Evolutionary conservation across 148 eudicot species (phyloP).

Genomic region (Fallopia convolvulus): DNA sequence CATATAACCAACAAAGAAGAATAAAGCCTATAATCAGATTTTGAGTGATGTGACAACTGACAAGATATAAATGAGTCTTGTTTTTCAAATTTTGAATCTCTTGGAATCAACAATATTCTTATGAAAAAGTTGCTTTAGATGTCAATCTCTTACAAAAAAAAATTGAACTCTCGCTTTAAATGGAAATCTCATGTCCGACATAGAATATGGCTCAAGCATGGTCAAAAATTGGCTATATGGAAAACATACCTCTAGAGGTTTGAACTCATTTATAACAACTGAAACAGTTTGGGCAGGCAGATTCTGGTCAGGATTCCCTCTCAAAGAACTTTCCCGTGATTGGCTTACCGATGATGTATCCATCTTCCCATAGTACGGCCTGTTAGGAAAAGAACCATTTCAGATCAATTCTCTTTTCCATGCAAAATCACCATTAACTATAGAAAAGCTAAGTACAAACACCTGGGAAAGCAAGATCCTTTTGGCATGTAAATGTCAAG

Average conservation of each 20-base stretch:
- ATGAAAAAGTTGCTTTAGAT: no score
- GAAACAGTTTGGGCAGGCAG: slow-evolving; percentile 45
- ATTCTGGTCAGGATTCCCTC: slow-evolving; percentile 42
- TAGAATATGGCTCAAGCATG: not conserved
- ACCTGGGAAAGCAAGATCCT: slow-evolving; percentile 96
- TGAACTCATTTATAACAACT: slow-evolving; percentile 56
- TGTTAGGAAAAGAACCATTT: slow-evolving; percentile 18
- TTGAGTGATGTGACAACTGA: not conserved
- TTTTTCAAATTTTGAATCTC: not conserved
- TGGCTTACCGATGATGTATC: slow-evolving; percentile 23
- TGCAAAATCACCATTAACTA: not conserved
- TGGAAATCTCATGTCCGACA: not conserved
- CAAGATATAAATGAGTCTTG: not conserved
- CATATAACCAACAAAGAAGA: not conserved
- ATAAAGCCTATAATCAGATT: not conserved
- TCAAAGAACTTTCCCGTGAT: slow-evolving; percentile 39
- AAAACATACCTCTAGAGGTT: slow-evolving; percentile 63
- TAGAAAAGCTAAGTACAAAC: not conserved
- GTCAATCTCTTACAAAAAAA: no score
- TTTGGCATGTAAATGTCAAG: slow-evolving; percentile 89
- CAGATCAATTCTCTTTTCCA: not conserved
- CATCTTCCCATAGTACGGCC: slow-evolving; percentile 61
- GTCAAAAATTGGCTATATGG: not conserved
- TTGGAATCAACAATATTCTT: no score
- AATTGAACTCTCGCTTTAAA: not conserved